Evolutionary conservation across 345 rosid genomes (phyloP), one percentile per base, ranked within the genome.

Genomic region (Camelina sativa): DNA sequence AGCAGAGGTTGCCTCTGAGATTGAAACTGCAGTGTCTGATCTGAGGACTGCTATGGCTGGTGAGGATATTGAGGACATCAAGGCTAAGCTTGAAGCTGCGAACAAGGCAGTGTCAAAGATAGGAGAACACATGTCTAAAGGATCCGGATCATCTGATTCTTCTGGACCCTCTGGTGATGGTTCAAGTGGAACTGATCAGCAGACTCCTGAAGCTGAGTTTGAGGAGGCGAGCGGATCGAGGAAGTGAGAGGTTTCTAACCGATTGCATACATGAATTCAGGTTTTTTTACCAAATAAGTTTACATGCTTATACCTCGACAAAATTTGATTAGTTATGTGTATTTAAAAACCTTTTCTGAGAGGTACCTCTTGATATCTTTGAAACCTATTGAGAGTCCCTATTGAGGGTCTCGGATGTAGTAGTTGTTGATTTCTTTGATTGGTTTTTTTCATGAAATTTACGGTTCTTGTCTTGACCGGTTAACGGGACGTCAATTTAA

Each of bases 51-150:
- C 87, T 9, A 50, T 84, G 80, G 68, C 75, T 1, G 84, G 85
- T 5, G 87, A 84, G 9, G 73, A 77, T 4, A 44, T 69, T 2
- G 84, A 84, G 3, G 88, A 84, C 65, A 86, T 86, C 76, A 86
- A 84, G 72, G 72, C 85, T 43, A 86, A 85, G 55, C 68, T 86
- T 1, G 90, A 85, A 22, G 82, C 79, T 28, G 86, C 90, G 2
- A 86, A 85, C 69, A 83, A 86, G 54, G 84, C 88, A 30, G 84
- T 86, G 52, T 84, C 90, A 0, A 86, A 85, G 78, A 86, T 86
- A 5, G 88, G 90, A 11, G 86, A 86, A 71, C 84, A 83, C 53
- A 78, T 86, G 84, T 67, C 79, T 23, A 83, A 75, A 59, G 84
- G 82, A 58, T 83, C 82, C 0, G 73, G 78, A 19, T 47, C 81